Evolutionary conservation across 1,284 basidiomycete genomes (phyloP).

Genomic region (Moesziomyces antarcticus): DNA sequence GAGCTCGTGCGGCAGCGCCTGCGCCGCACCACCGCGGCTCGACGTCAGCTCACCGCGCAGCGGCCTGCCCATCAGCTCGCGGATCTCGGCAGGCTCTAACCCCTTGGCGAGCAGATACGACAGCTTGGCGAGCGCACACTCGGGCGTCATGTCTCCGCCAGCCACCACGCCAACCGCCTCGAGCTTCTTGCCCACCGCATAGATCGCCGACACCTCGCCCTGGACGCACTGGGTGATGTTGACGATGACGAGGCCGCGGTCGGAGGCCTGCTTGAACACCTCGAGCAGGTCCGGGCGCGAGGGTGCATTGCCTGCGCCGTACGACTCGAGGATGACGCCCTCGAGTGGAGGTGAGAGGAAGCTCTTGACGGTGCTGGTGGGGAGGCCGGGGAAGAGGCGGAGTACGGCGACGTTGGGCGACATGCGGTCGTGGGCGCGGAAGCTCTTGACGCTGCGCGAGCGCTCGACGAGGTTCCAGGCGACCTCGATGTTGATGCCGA

Average conservation of each 20-base stretch:
- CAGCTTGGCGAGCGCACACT: slow-evolving; percentile 89
- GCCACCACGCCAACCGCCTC: slow-evolving; percentile 68
- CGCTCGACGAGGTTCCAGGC: slow-evolving; percentile 71
- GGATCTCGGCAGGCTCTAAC: slow-evolving; percentile 76
- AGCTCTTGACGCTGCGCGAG: slow-evolving; percentile 79
- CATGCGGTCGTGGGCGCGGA: slow-evolving; percentile 78
- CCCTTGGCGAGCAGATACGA: slow-evolving; percentile 89
- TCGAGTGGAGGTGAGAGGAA: slow-evolving; percentile 60
- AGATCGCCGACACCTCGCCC: slow-evolving; percentile 69
- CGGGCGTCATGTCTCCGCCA: slow-evolving; percentile 85
- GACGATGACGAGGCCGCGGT: slow-evolving; percentile 84
- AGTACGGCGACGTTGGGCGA: slow-evolving; percentile 56
- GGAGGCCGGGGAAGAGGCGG: slow-evolving; percentile 86
- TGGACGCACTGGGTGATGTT: slow-evolving; percentile 90
- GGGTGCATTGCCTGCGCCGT: slow-evolving; percentile 78
- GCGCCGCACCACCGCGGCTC: slow-evolving; percentile 13
- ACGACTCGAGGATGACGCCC: slow-evolving; percentile 83
- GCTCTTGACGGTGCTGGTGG: slow-evolving; percentile 54
- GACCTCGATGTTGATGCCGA: slow-evolving; percentile 82
- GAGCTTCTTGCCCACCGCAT: slow-evolving; percentile 82
- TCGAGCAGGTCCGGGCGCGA: slow-evolving; percentile 68
- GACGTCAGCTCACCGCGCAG: slow-evolving; percentile 86
- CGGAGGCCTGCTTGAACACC: slow-evolving; percentile 81
- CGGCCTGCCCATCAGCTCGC: slow-evolving; percentile 80
- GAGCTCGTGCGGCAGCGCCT: slow-evolving; percentile 20